Percentiles rank a stretch among this genome's conserved stretches.
Evolutionary conservation across 768 basidiomycete genomes (phyloP).

Genomic region (Crucibulum laeve): DNA sequence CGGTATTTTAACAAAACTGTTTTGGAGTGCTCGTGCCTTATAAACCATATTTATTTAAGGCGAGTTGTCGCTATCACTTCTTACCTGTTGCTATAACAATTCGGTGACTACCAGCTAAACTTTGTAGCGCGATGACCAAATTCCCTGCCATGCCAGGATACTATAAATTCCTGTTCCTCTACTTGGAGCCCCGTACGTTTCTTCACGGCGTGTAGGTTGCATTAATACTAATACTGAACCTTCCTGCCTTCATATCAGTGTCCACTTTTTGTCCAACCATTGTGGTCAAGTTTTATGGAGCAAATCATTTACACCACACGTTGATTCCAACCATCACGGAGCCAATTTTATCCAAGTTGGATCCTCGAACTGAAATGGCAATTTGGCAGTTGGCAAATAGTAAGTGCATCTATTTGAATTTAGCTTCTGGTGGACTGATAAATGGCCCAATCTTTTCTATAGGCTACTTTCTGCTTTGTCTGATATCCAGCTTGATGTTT

Average conservation of each 20-base stretch:
- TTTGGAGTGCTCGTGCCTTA: no score
- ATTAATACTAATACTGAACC: not conserved
- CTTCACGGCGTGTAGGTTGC: not conserved
- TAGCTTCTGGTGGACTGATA: not conserved
- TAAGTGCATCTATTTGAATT: conserved; percentile 19
- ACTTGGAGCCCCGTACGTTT: conserved; percentile 57
- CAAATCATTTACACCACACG: conserved; percentile 63
- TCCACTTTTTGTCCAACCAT: conserved; percentile 33
- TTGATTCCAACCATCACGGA: conserved; percentile 46
- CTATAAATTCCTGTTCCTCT: conserved; percentile 59
- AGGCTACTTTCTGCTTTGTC: conserved; percentile 32
- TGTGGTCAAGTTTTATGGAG: conserved; percentile 49
- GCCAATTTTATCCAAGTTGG: conserved; percentile 27
- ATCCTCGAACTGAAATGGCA: conserved; percentile 52
- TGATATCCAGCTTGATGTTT: conserved; percentile 66
- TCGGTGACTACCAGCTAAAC: no score
- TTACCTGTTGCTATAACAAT: not conserved
- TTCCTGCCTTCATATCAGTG: conserved; percentile 24
- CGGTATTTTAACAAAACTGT: no score
- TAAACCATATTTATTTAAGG: no score
- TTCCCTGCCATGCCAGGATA: conserved; percentile 62
- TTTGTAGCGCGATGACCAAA: not conserved
- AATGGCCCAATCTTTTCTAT: conserved; percentile 5
- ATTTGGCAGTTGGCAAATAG: conserved; percentile 70
- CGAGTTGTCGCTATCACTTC: no score